Conservation (phyloP, 768 basidiomycete genomes). For the Boletus vinaceobasis region DNA sequence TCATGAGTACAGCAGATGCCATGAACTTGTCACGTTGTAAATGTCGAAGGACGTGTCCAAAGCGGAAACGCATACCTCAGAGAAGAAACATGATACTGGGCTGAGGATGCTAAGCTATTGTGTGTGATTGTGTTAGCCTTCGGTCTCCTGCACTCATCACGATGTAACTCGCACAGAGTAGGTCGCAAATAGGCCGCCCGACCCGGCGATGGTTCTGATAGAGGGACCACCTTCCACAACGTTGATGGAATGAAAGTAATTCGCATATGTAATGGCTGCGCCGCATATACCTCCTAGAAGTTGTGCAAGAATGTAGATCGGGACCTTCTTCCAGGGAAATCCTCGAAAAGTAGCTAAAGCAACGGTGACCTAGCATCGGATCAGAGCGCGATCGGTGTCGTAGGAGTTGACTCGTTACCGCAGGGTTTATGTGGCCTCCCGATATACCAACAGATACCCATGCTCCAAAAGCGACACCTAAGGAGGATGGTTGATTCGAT, state of each 20-base stretch:
- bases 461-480: conserved; percentile 57
- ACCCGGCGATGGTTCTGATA: conserved; percentile 47
- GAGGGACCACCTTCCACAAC: conserved; percentile 50
- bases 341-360: conserved; percentile 61
- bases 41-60: neutral
- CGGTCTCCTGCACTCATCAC: neutral
- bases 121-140: neutral
- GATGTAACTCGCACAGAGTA: conserved; percentile 42
- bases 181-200: conserved; percentile 54
- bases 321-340: conserved; percentile 77
- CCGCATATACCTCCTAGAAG: conserved; percentile 53
- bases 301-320: conserved; percentile 59
- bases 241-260: conserved; percentile 61
- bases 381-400: neutral
- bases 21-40: conserved; percentile 39
- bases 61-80: conserved; percentile 29
- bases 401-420: conserved; percentile 35
- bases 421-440: conserved; percentile 68
- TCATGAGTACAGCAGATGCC: conserved; percentile 47
- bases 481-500: neutral
- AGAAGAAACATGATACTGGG: conserved; percentile 40
- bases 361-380: conserved; percentile 50
- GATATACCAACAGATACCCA: conserved; percentile 65
- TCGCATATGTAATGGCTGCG: conserved; percentile 51
- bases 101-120: conserved; percentile 35